These are phyloP conservation scores for Rhodotorula taiwanensis DNA, from an alignment of 768 basidiomycete species.

Conservation along the genomic window DNA sequence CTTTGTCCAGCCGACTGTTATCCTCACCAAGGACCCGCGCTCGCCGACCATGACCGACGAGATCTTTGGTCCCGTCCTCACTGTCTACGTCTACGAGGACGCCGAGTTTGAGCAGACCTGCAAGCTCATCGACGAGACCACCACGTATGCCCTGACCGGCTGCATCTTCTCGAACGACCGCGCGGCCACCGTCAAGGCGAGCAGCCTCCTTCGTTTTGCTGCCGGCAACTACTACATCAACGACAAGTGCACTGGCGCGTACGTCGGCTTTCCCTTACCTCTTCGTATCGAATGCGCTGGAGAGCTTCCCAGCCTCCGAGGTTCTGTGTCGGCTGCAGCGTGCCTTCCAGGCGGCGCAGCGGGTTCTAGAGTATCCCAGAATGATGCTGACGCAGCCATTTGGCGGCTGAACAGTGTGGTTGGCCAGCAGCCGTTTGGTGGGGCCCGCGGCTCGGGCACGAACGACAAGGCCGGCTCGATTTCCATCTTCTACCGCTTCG, in stretches of 20 bases:
- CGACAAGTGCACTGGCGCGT: constrained; percentile 79
- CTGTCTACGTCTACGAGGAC: constrained; percentile 86
- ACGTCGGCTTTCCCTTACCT: too few relatives aligned
- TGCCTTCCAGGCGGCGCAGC: too few relatives aligned
- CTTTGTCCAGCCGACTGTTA: constrained; percentile 89
- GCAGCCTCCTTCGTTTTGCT: constrained; percentile 75
- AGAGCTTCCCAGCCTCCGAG: too few relatives aligned
- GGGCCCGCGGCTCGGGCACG: constrained; percentile 57
- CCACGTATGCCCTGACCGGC: constrained; percentile 88
- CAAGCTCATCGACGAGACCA: constrained; percentile 76
- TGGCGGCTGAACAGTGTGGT: constrained; percentile 52
- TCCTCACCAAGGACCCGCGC: constrained; percentile 81
- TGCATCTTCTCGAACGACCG: constrained; percentile 82
- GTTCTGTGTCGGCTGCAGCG: too few relatives aligned
- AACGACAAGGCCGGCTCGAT: constrained; percentile 96
- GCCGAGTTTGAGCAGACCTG: constrained; percentile 76
- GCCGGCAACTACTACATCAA: constrained; percentile 81
- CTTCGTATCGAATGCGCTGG: too few relatives aligned
- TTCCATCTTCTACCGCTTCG: constrained; percentile 57
- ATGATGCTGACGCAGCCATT: too few relatives aligned
- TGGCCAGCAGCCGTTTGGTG: constrained; percentile 97
- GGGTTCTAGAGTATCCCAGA: too few relatives aligned
- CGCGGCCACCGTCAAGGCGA: constrained; percentile 67
- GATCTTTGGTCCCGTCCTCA: constrained; percentile 93
- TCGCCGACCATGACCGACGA: constrained; percentile 87